Evolutionary conservation across 2,329 filamentous ascomycete species (phyloP), one percentile per base, ranked within the genome.

Genomic region (Hymenoscyphus scutula): DNA sequence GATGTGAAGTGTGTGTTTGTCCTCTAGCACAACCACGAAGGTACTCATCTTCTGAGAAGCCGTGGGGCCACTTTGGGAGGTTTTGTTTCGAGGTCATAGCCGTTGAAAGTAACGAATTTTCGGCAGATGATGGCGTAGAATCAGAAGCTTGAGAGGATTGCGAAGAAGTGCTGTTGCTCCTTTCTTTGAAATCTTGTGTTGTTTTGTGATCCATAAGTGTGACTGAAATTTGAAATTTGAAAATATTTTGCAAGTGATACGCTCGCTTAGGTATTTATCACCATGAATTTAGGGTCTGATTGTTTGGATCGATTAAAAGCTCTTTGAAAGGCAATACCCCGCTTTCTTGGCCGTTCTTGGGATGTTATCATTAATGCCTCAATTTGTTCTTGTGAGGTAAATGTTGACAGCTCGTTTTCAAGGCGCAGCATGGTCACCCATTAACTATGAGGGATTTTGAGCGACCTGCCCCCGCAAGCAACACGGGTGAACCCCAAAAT

Each of bases 401-500:
- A 51, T 51, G 45, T 51, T 51, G 45, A 51, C 19, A 23, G n/a
- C 23, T 6, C 41, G 41, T 23, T 48, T 19, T 48, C 41, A 51
- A 23, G 45, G 45, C 45, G 45, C 45, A 51, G 19, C 45, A 51
- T 19, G 13, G 45, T 19, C 45, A 51, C 45, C 13, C 11, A 3
- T 23, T 51, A 25, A 51, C 10, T 51, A 51, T 51, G 45, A 51
- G 45, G 45, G 19, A 51, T 51, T 51, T 51, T 51, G 45, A 13
- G 11, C n/a, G 19, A 19, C 19, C 10, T 8, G 8, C n/a, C 38
- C 38, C 38, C 38, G 27, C 27, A 29, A 29, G 19, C 41, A 45
- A 11, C n/a, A 48, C 41, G 41, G 41, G 19, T 7, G 13, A 51
- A 13, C 23, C 45, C 45, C n/a, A 51, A 25, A 51, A 51, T 25